Conservation (phyloP, 2,329 filamentous ascomycete genomes). For the Beauveria sp. region DNA sequence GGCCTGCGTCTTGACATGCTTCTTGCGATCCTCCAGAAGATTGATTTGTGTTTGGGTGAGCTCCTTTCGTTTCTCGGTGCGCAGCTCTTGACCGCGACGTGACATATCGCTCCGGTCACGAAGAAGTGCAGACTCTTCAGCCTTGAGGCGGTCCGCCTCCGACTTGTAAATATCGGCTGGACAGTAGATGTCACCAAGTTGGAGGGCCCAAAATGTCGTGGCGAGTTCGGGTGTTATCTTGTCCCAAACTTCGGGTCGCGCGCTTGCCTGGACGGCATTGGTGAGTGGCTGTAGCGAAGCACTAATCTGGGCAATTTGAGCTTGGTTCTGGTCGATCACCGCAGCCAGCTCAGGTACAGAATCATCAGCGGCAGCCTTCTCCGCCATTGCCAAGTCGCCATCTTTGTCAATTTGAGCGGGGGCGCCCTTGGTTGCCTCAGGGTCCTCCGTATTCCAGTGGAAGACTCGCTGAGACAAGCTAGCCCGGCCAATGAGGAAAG, state of each 20-base stretch:
- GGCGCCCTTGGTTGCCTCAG: constrained; percentile 22
- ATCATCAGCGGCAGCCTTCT: constrained; percentile 22
- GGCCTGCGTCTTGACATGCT: constrained; percentile 58
- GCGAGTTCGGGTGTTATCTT: constrained; percentile 76
- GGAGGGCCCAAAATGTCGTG: constrained; percentile 85
- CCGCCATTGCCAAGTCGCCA: constrained; percentile 49
- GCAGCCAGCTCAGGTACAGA: constrained; percentile 20
- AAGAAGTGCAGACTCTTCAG: constrained; percentile 58
- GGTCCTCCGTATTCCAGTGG: constrained; percentile 31
- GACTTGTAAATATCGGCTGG: constrained; percentile 70
- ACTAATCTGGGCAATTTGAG: constrained; percentile 20
- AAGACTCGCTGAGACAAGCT: constrained; percentile 63
- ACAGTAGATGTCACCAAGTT: constrained; percentile 72
- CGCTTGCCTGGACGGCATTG: constrained; percentile 53
- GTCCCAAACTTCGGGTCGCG: constrained; percentile 58
- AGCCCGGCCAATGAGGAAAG: constrained; percentile 74
- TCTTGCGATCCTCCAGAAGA: constrained; percentile 65
- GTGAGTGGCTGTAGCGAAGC: constrained; percentile 60
- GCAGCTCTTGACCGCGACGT: constrained; percentile 58
- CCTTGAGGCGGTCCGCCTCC: constrained; percentile 62
- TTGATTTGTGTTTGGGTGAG: constrained; percentile 61
- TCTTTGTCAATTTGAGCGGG: constrained; percentile 38
- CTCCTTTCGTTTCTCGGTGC: constrained; percentile 55
- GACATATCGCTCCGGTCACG: constrained; percentile 68
- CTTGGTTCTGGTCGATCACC: constrained; percentile 22